Conservation (phyloP, 805 yeast species). For the Candida vaughaniae region DNA sequence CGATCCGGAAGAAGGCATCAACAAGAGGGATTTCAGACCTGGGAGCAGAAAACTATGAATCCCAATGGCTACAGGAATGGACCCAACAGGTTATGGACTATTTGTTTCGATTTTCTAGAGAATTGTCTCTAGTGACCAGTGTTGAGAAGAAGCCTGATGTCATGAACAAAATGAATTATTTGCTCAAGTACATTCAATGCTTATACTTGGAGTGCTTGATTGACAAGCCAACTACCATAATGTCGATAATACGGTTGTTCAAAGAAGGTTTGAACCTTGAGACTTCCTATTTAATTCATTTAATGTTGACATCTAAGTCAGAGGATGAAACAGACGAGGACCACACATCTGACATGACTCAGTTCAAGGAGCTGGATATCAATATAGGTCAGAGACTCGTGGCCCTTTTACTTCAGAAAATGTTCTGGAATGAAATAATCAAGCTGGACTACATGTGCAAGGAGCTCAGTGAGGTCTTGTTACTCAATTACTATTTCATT, state of each 20-base stretch:
- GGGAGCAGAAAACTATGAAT: constrained; percentile 36
- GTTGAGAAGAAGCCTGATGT: constrained; percentile 36
- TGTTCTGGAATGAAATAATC: constrained; percentile 71
- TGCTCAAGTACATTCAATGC: constrained; percentile 58
- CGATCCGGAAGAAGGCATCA: constrained; percentile 31
- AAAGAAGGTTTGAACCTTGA: constrained; percentile 34
- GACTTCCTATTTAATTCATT: constrained; percentile 21
- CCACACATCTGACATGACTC: neutral
- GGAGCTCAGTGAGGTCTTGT: constrained; percentile 60
- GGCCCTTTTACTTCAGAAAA: constrained; percentile 49
- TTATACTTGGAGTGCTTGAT: constrained; percentile 68
- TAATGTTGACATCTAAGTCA: constrained; percentile 18
- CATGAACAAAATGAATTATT: constrained; percentile 57
- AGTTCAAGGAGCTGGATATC: constrained; percentile 18
- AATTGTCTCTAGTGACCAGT: constrained; percentile 24
- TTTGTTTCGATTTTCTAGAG: constrained; percentile 50
- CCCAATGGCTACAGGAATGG: constrained; percentile 83
- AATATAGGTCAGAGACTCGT: constrained; percentile 37
- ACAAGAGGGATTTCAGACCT: constrained; percentile 11
- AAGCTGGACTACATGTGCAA: constrained; percentile 58
- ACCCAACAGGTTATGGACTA: constrained; percentile 75
- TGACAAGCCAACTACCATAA: constrained; percentile 59
- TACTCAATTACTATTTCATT: constrained; percentile 39
- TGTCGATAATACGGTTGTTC: constrained; percentile 61
- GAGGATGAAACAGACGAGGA: constrained; percentile 19